phyloP scores from a whole-genome alignment of 345 rosid genomes.

The Litchi chinensis region DNA sequence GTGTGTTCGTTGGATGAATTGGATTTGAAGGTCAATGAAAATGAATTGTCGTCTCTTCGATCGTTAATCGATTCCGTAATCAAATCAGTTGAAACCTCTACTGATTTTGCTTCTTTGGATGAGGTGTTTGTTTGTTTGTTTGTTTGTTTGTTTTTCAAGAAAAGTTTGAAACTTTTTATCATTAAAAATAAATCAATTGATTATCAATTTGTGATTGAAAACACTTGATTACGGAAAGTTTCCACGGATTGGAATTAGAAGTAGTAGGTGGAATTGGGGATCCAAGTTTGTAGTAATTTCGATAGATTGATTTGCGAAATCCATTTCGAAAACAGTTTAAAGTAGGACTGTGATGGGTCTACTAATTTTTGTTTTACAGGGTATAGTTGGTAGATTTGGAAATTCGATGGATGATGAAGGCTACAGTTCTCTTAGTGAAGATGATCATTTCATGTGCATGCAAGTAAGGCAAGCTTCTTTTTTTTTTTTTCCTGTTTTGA shows the following conservation, averaged over 20 bases:
- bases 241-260: not conserved
- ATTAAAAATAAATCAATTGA: no score
- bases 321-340: not conserved
- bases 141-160: not conserved
- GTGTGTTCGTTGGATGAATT: slow-evolving; percentile 27
- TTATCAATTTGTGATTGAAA: no score
- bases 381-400: not conserved
- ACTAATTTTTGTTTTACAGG: slow-evolving; percentile 20
- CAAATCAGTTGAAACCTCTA: slow-evolving; percentile 32
- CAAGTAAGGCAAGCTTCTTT: slow-evolving; percentile 29
- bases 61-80: slow-evolving; percentile 40
- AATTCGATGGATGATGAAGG: slow-evolving; percentile 21
- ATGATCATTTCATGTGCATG: slow-evolving; percentile 28
- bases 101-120: slow-evolving; percentile 32
- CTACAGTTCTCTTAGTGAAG: slow-evolving; percentile 23
- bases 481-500: not conserved
- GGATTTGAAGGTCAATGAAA: slow-evolving; percentile 32
- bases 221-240: no score
- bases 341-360: not conserved
- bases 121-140: slow-evolving; percentile 26
- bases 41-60: slow-evolving; percentile 24
- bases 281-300: not conserved
- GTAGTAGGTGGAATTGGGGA: not conserved
- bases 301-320: no score
- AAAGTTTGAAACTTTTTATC: not conserved